Conservation (phyloP, 768 basidiomycete genomes). For the Coprinopsis cinerea region DNA sequence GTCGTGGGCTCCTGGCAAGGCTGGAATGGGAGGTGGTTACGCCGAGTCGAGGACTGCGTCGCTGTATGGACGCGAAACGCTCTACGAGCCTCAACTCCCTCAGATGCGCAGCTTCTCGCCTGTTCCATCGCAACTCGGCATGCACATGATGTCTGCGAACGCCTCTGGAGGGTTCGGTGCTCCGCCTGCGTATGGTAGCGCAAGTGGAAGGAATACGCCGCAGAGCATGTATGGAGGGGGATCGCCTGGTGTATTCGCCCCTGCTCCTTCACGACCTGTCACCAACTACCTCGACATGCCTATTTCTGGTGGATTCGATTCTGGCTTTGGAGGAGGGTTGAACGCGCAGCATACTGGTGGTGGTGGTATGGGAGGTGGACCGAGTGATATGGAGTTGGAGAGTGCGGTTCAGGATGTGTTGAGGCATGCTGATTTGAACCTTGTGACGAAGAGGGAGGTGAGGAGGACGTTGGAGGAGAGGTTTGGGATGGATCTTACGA, state of each 20-base stretch:
- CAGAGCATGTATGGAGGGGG: constrained; percentile 27
- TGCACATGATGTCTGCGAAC: constrained; percentile 20
- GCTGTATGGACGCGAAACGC: constrained; percentile 82
- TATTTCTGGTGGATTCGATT: constrained; percentile 46
- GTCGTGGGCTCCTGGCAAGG: constrained; percentile 76
- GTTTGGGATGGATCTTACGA: constrained; percentile 72
- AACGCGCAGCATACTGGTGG: constrained; percentile 27
- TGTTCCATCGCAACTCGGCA: constrained; percentile 60
- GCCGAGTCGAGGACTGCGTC: constrained; percentile 75
- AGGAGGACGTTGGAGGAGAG: constrained; percentile 75
- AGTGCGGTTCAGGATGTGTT: constrained; percentile 69
- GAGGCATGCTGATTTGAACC: constrained; percentile 76
- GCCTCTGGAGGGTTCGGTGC: constrained; percentile 19
- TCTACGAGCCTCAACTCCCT: constrained; percentile 51
- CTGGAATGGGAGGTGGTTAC: constrained; percentile 55
- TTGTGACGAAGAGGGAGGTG: constrained; percentile 89
- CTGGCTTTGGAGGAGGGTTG: constrained; percentile 28
- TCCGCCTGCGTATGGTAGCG: constrained; percentile 50
- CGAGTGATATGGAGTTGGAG: constrained; percentile 70
- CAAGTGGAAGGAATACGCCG: constrained; percentile 56
- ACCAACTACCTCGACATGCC: constrained; percentile 77
- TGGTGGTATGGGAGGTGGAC: constrained; percentile 33
- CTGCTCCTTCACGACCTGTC: constrained; percentile 60
- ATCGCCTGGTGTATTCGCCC: constrained; percentile 30
- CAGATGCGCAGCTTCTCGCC: constrained; percentile 55